Base-by-base conservation (phyloP, 306 rosid genomes). In the Arachis stenosperma region DNA sequence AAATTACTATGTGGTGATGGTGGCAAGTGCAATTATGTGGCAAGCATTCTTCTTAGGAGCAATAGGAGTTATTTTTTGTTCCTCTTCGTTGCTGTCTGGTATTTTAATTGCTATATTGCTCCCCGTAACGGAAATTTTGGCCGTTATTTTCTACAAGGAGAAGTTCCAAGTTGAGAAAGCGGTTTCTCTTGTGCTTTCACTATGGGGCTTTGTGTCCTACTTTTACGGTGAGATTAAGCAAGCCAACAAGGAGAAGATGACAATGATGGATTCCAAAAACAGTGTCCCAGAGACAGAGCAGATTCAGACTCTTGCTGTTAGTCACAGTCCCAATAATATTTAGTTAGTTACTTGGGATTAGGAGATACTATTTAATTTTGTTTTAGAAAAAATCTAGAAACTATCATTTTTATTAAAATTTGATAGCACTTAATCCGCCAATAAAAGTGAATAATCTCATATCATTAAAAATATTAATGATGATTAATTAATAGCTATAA, bases 31-130 rank as follows among this genome's bases (percentile, higher is more conserved):
- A 6, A 57, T 93, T 17, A 4, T 89, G 3, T 93, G 92, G 93
- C 97, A 93, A 53, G 44, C 36, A 6, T 93, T 90, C 81, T 93
- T 89, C 77, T 8, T 93, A 60, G 98, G 97, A 58, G 88, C 90
- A 0, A 75, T 90, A 2, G 98, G 97, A 48, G 78, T 93, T 4
- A 70, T 90, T 44, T 93, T 87, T 40, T 89, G 88, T 64, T 82
- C 86, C 0, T 90, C 97, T 0, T 90, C 98, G 8, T 55, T 90
- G 54, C 37, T 90, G 0, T 90, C 97, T 0, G 98, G 79, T 1
- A 79, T 93, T 36, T 36, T 88, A 2, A 86, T 93, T 2, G 84
- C 97, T 0, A 84, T 82, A 8, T 55, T 79, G 3, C 78, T 93
- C 1, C 98, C 97, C 0, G 43, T 88, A 0, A 88, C 90, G 0